Percentiles rank a stretch among this genome's conserved stretches.
Evolutionary conservation across 78 protist species (phyloP).

Genomic region (Dictyostelium purpureum): DNA sequence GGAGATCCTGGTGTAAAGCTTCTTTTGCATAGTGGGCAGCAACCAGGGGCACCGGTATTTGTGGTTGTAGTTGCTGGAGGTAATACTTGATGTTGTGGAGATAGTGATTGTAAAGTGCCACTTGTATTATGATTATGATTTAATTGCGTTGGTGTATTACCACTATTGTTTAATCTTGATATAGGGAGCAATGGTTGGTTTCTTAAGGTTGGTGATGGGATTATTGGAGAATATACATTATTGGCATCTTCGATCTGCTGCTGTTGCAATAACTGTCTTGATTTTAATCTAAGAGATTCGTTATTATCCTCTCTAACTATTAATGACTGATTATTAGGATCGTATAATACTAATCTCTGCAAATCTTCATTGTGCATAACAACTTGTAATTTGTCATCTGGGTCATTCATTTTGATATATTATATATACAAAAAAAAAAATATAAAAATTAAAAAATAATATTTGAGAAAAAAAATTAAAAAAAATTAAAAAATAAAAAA

Average conservation of each 20-base stretch:
- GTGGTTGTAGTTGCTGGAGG: background rate
- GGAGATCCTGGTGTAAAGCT: no score
- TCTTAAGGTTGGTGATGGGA: background rate
- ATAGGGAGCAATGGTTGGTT: background rate
- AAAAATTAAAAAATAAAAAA: no score
- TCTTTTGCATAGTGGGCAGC: no score
- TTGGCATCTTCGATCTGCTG: background rate
- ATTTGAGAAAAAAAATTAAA: no score
- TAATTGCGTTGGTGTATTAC: background rate
- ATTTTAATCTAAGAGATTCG: background rate
- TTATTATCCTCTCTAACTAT: background rate
- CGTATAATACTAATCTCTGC: constrained; percentile 52
- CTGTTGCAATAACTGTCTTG: background rate
- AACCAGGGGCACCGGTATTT: background rate
- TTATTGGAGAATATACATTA: background rate
- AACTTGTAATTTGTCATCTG: constrained; percentile 51
- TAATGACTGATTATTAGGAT: constrained; percentile 3
- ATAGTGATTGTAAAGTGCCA: background rate
- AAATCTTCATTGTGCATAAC: constrained; percentile 74
- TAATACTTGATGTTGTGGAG: background rate
- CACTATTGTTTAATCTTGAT: no score
- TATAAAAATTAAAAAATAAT: no score
- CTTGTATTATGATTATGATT: background rate
- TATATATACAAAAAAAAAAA: no score
- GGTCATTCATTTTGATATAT: background rate